Percentiles rank a stretch among this genome's conserved stretches.
These are phyloP conservation scores for Alternaria gansuensis DNA, from an alignment of 2,329 filamentous ascomycete genomes.

Conservation along the genomic window DNA sequence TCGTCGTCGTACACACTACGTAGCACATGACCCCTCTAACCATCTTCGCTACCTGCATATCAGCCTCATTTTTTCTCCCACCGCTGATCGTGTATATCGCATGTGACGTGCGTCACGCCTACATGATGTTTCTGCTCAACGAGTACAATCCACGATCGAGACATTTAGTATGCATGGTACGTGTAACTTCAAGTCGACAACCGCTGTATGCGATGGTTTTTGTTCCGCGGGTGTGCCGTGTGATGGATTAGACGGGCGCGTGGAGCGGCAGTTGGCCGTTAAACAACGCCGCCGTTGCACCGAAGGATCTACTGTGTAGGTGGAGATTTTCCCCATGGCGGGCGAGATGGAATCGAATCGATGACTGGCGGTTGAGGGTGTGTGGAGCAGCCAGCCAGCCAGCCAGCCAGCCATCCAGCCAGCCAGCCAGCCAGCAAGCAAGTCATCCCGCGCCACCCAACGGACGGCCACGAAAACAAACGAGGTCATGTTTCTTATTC, in stretches of 20 bases:
- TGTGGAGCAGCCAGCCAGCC: not conserved
- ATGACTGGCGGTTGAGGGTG: not conserved
- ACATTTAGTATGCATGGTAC: not conserved
- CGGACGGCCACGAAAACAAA: conserved; percentile 8
- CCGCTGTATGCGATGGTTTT: not conserved
- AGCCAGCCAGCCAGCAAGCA: not conserved
- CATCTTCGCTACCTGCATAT: conserved; percentile 14
- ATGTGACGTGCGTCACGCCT: conserved; percentile 8
- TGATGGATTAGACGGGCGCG: not conserved
- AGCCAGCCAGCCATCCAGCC: not conserved
- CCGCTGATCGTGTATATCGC: conserved; percentile 1
- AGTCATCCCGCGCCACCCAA: not conserved
- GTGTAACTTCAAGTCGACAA: not conserved
- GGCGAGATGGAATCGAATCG: not conserved
- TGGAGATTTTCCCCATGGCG: conserved; percentile 3
- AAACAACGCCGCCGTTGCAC: not conserved
- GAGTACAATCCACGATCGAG: not conserved
- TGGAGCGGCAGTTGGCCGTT: not conserved
- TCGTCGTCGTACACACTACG: not conserved
- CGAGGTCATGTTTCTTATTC: conserved; percentile 6
- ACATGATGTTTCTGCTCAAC: not conserved
- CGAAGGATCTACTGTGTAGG: not conserved
- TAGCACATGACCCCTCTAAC: conserved; percentile 11
- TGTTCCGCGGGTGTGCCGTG: not conserved
- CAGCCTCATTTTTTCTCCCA: conserved; percentile 9